Evolutionary conservation across 352 stramenopile genomes (phyloP).

Genomic region (Phytophthora melonis): DNA sequence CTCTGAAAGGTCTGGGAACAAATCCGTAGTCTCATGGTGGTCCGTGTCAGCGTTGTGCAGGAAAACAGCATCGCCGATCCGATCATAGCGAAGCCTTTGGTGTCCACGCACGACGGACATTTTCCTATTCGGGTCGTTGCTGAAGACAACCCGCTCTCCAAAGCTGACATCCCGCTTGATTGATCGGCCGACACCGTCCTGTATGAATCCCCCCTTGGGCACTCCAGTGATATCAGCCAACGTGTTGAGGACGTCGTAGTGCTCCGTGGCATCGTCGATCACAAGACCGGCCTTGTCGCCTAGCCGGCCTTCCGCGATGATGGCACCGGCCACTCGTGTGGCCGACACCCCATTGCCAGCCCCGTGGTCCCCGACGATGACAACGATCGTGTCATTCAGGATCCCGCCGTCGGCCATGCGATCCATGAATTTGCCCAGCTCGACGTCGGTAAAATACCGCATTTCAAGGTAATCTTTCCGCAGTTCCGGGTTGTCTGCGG

Average conservation of each 20-base stretch:
- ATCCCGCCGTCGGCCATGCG: conserved; percentile 46
- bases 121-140: conserved; percentile 48
- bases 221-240: conserved; percentile 64
- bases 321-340: conserved; percentile 41
- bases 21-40: conserved; percentile 36
- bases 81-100: conserved; percentile 45
- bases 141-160: background rate
- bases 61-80: conserved; percentile 39
- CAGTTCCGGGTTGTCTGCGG: conserved; percentile 31
- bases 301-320: background rate
- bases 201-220: conserved; percentile 45
- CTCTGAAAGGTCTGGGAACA: conserved; percentile 35
- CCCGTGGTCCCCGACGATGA: conserved; percentile 61
- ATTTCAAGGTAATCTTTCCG: conserved; percentile 61
- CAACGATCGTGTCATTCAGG: conserved; percentile 62
- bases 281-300: background rate
- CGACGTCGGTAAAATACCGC: conserved; percentile 60
- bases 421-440: conserved; percentile 58
- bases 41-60: conserved; percentile 53
- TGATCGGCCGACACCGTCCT: background rate
- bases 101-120: conserved; percentile 3
- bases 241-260: conserved; percentile 52
- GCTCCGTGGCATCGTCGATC: background rate
- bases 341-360: conserved; percentile 36
- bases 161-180: background rate